phyloP scores from a whole-genome alignment of 805 yeast species.

The Monosporozyma unispora region DNA sequence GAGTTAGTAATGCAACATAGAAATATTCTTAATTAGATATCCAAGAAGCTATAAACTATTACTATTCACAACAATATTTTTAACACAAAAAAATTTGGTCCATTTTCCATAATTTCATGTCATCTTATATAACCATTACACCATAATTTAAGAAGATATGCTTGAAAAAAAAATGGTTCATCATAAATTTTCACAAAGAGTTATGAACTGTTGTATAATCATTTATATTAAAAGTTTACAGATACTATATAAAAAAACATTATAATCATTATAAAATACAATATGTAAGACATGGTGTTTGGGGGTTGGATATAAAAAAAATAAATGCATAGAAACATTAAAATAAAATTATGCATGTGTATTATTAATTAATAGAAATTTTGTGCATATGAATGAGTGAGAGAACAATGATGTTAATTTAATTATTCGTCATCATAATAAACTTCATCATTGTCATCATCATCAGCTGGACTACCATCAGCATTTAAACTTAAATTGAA shows the following conservation, averaged over 20 bases:
- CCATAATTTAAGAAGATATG: no score
- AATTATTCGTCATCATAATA: not conserved
- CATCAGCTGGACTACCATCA: slow-evolving; percentile 22
- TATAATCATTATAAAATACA: not conserved
- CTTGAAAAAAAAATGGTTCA: no score
- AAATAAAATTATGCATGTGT: not conserved
- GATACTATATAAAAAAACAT: not conserved
- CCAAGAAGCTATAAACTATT: no score
- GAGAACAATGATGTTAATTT: no score
- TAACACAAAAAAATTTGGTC: no score
- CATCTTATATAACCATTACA: no score
- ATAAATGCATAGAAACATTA: not conserved
- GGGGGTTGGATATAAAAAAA: not conserved
- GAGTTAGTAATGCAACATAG: no score
- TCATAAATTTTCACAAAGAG: no score
- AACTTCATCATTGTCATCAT: slow-evolving; percentile 26
- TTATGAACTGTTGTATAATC: not conserved
- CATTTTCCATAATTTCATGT: no score
- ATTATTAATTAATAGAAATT: not conserved
- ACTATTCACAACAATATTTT: no score
- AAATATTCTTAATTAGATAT: no score
- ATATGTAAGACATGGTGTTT: not conserved
- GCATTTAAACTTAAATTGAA: slow-evolving; percentile 34
- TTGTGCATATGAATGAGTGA: not conserved
- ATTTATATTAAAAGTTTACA: not conserved